Conservation (phyloP, 176 grass and related monocot species). For the Phyllostachys edulis region DNA sequence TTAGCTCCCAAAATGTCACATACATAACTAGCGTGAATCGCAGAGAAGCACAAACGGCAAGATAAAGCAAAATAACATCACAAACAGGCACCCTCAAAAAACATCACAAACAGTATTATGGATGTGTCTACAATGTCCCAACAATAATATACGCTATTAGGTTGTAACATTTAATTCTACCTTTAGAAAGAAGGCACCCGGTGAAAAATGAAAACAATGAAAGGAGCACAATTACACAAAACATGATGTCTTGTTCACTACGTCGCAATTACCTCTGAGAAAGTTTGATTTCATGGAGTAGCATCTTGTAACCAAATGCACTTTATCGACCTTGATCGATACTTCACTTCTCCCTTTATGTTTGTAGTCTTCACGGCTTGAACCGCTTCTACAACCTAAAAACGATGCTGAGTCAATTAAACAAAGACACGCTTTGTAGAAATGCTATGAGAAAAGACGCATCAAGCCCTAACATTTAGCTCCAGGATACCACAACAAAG, state of each 20-base stretch:
- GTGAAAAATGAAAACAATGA: neutral
- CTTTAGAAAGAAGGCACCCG: neutral
- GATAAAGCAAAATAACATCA: neutral
- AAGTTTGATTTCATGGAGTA: neutral
- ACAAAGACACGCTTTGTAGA: neutral
- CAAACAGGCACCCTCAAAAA: neutral
- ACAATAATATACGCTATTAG: neutral
- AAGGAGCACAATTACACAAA: neutral
- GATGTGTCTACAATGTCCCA: conserved; percentile 1
- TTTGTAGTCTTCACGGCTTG: conserved; percentile 92
- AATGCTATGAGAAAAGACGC: neutral
- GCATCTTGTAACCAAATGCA: neutral
- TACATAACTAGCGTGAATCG: neutral
- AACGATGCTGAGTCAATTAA: conserved; percentile 9
- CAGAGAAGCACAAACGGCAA: neutral
- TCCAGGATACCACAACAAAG: neutral
- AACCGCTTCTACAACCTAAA: conserved; percentile 91
- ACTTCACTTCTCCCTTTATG: conserved; percentile 77
- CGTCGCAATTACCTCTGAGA: neutral
- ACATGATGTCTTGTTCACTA: neutral
- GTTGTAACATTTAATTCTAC: neutral
- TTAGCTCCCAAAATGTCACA: neutral
- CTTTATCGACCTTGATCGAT: conserved; percentile 79
- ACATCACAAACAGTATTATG: neutral
- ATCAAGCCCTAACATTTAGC: neutral